Percentiles rank a stretch among this genome's conserved stretches.
phyloP scores from a whole-genome alignment of 225 moss, liverwort and hornwort genomes.

The Polytrichum formosum region DNA sequence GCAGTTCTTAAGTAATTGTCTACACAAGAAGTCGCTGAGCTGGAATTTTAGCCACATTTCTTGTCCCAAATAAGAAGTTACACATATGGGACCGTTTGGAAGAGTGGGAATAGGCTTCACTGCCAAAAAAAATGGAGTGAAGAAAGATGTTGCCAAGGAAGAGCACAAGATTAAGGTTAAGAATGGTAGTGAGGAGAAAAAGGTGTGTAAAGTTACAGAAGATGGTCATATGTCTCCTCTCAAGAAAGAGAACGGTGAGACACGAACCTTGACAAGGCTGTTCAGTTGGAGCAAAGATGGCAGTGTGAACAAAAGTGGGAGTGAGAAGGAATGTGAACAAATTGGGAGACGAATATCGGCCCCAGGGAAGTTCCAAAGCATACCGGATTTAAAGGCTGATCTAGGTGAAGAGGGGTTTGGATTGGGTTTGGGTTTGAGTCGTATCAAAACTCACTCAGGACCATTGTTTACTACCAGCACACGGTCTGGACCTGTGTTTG shows the following conservation, averaged over 20 bases:
- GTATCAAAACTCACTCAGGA: slow-evolving; percentile 13
- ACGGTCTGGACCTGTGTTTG: slow-evolving; percentile 7
- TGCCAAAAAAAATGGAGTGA: background rate
- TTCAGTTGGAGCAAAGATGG: slow-evolving; percentile 7
- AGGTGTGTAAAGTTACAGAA: slow-evolving; percentile 1
- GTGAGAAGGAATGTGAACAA: background rate
- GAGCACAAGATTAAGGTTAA: slow-evolving; percentile 37
- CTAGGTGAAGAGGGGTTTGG: slow-evolving; percentile 19
- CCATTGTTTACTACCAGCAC: slow-evolving; percentile 10
- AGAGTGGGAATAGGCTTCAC: slow-evolving; percentile 3
- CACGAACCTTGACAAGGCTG: slow-evolving; percentile 1
- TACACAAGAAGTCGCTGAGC: slow-evolving; percentile 6
- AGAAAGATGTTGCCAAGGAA: slow-evolving; percentile 11
- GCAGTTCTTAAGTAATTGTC: background rate
- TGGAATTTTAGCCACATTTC: no score
- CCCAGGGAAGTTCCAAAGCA: slow-evolving; percentile 7
- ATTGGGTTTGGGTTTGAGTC: slow-evolving; percentile 4
- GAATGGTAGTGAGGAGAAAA: slow-evolving; percentile 10
- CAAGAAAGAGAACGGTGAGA: slow-evolving; percentile 30
- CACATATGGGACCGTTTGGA: slow-evolving; percentile 12
- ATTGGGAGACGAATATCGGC: slow-evolving; percentile 1
- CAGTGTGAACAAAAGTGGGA: background rate
- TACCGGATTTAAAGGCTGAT: slow-evolving; percentile 7
- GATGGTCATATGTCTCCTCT: slow-evolving; percentile 7
- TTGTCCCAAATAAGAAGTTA: background rate